A percentile compares a stretch with the other conserved stretches of the same genome.
Conservation (phyloP, 1,284 basidiomycete genomes). For the Phylloboletellus chloephorus region DNA sequence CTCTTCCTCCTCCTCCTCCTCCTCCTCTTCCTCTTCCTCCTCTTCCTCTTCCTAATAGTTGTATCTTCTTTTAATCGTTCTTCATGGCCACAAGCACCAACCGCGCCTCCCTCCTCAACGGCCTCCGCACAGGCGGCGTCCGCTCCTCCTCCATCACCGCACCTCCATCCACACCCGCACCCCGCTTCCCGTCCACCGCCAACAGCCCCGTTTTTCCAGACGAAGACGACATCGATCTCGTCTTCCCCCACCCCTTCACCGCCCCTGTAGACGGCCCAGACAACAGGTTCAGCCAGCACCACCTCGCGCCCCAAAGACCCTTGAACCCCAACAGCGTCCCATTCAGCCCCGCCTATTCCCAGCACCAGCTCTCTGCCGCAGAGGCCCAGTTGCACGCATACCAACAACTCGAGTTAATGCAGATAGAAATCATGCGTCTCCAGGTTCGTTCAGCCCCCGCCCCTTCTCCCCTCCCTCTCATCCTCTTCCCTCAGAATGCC, state of each 20-base stretch:
- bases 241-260: constrained; percentile 51
- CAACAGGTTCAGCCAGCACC: constrained; percentile 61
- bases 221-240: constrained; percentile 55
- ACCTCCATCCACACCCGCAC: constrained; percentile 68
- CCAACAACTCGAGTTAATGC: constrained; percentile 72
- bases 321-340: constrained; percentile 56
- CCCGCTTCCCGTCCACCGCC: constrained; percentile 42
- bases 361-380: constrained; percentile 38
- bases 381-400: constrained; percentile 50
- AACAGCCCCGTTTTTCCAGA: constrained; percentile 38
- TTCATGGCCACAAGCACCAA: constrained; percentile 49
- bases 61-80: constrained; percentile 33
- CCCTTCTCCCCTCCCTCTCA: constrained; percentile 5
- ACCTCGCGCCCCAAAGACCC: constrained; percentile 34
- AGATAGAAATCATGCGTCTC: constrained; percentile 71
- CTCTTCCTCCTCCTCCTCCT: neutral
- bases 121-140: constrained; percentile 80
- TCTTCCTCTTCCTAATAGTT: constrained; percentile 29
- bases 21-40: constrained; percentile 3
- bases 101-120: constrained; percentile 76
- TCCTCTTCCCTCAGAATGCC: constrained; percentile 24
- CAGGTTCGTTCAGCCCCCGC: constrained; percentile 48
- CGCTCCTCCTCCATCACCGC: constrained; percentile 58
- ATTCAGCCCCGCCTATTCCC: constrained; percentile 47
- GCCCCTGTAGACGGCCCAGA: constrained; percentile 62